These are phyloP conservation scores for Globisporangium spiculum DNA, from an alignment of 352 stramenopile species.

Conservation along the genomic window DNA sequence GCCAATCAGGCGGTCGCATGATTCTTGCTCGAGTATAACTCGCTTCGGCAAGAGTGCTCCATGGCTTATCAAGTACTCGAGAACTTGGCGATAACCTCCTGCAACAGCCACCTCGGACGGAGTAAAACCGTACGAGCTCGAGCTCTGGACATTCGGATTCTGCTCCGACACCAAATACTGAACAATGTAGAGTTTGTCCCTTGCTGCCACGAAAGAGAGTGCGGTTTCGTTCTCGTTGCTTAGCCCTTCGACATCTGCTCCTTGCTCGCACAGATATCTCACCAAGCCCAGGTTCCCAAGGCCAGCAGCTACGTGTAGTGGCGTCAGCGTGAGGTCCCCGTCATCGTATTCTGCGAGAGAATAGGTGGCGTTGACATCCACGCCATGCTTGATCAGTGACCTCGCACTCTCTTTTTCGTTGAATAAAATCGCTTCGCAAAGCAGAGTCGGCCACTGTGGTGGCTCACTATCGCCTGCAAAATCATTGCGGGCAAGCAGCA, in stretches of 20 bases:
- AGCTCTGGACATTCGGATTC: not conserved
- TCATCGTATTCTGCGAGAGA: not conserved
- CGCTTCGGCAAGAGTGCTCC: not conserved
- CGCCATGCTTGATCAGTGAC: not conserved
- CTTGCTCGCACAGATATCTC: not conserved
- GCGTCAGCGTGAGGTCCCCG: not conserved
- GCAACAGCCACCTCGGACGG: not conserved
- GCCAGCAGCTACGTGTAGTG: not conserved
- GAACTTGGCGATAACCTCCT: not conserved
- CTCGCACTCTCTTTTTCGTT: not conserved
- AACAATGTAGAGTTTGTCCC: not conserved
- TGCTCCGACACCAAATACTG: slow-evolving; percentile 1
- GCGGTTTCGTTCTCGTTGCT: not conserved
- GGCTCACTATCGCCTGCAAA: not conserved
- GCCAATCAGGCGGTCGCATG: not conserved
- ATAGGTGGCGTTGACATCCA: not conserved
- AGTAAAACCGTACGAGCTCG: not conserved
- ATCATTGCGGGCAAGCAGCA: not conserved
- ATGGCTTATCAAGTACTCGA: not conserved
- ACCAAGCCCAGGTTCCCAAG: not conserved
- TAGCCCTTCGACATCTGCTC: not conserved
- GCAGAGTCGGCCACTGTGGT: not conserved
- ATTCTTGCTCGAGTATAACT: not conserved
- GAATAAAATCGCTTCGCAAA: not conserved
- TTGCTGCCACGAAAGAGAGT: not conserved